Percentiles rank a stretch among this genome's conserved stretches.
These are phyloP conservation scores for Aurinia saxatilis DNA, from an alignment of 345 rosid genomes.

Conservation along the genomic window DNA sequence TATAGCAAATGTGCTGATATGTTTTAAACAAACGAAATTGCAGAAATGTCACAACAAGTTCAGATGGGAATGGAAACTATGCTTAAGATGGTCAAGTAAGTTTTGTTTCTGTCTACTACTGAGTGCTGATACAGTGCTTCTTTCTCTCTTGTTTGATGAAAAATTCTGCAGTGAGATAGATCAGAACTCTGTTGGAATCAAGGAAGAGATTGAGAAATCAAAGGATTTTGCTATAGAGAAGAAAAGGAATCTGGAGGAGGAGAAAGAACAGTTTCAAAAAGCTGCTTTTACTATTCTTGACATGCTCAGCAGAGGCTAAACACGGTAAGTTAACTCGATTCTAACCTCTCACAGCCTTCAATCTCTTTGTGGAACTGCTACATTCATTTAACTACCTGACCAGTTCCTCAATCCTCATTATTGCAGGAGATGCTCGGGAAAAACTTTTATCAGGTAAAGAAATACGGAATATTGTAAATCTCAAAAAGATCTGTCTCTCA, in stretches of 20 bases:
- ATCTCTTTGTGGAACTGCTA: not conserved
- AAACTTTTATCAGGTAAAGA: conserved; percentile 6
- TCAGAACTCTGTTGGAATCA: conserved; percentile 54
- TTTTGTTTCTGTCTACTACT: conserved; percentile 9
- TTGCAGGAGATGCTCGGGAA: not conserved
- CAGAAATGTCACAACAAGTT: conserved; percentile 82
- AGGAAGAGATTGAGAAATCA: conserved; percentile 73
- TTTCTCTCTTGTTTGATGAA: not conserved
- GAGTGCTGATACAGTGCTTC: not conserved
- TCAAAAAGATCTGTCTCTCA: not conserved
- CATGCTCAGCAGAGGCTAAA: conserved; percentile 41
- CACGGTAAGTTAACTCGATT: not conserved
- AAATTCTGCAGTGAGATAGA: conserved; percentile 63
- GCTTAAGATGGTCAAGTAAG: conserved; percentile 85
- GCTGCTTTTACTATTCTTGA: conserved; percentile 71
- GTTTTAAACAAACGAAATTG: not conserved
- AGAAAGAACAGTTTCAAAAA: conserved; percentile 69
- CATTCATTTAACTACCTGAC: not conserved
- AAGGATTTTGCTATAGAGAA: conserved; percentile 58
- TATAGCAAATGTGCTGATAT: conserved; percentile 17
- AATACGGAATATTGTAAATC: not conserved
- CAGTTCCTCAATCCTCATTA: not conserved
- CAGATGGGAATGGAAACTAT: conserved; percentile 69
- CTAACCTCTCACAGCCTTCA: not conserved
- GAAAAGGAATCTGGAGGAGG: conserved; percentile 64